These are phyloP conservation scores for Diospyros lotus DNA, from an alignment of 148 eudicot genomes.

Conservation along the genomic window DNA sequence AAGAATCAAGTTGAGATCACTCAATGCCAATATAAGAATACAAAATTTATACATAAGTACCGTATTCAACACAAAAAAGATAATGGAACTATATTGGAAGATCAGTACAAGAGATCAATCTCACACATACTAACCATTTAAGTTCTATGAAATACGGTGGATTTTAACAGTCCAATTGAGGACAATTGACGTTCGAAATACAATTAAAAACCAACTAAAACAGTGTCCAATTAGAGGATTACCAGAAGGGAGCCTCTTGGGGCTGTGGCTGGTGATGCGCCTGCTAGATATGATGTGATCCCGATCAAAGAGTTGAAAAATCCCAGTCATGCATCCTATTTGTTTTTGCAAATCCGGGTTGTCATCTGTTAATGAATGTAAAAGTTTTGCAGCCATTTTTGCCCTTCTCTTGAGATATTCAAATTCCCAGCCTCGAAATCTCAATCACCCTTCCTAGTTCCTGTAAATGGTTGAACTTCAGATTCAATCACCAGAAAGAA, in stretches of 20 bases:
- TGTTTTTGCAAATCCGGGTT: conserved; percentile 89
- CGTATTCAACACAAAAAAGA: neutral
- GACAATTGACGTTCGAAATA: neutral
- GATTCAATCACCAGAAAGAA: neutral
- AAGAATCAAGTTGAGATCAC: neutral
- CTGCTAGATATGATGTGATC: conserved; percentile 50
- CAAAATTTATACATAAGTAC: neutral
- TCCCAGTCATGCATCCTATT: conserved; percentile 88
- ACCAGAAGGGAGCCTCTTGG: conserved; percentile 64
- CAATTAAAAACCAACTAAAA: neutral
- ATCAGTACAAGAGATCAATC: neutral
- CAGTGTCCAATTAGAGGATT: conserved; percentile 10
- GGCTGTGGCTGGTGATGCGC: conserved; percentile 43
- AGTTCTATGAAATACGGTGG: neutral
- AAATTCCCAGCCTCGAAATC: neutral
- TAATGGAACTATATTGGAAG: neutral
- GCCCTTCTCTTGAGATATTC: conserved; percentile 9
- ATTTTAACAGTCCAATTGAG: neutral
- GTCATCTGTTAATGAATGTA: conserved; percentile 88
- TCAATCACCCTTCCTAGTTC: neutral
- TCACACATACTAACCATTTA: neutral
- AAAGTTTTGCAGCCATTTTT: conserved; percentile 83
- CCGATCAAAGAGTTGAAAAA: conserved; percentile 71
- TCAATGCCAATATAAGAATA: neutral
- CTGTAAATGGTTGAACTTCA: conserved; percentile 6